phyloP scores from a whole-genome alignment of 164 flowering plant species.

The Macadamia tetraphylla region DNA sequence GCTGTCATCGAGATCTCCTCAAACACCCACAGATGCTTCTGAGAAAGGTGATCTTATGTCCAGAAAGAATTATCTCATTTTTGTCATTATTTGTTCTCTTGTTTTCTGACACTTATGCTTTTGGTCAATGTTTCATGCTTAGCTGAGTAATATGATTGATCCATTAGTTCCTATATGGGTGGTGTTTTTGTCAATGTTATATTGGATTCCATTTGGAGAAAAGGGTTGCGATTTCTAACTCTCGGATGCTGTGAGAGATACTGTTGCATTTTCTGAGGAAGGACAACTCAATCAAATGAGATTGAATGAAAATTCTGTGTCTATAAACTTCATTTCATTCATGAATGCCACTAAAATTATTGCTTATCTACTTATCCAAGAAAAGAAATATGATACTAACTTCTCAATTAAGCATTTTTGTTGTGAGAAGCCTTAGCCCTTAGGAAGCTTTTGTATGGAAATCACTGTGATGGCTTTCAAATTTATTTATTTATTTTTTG shows the following conservation, averaged over 20 bases:
- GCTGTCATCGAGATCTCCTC: conserved; percentile 63
- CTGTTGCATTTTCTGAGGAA: too few relatives aligned
- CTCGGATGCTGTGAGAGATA: neutral
- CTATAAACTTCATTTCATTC: neutral
- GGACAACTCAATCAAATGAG: neutral
- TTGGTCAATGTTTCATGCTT: too few relatives aligned
- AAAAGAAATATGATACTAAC: too few relatives aligned
- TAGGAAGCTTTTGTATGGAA: too few relatives aligned
- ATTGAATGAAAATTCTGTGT: neutral
- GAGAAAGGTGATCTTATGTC: conserved; percentile 72
- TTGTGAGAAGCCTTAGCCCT: too few relatives aligned
- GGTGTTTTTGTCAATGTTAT: neutral
- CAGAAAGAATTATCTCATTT: conserved; percentile 17
- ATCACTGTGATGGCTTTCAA: too few relatives aligned
- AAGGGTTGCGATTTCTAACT: neutral
- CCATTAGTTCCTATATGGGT: neutral
- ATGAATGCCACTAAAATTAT: too few relatives aligned
- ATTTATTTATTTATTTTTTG: too few relatives aligned
- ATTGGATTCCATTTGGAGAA: neutral
- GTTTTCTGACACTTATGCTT: neutral
- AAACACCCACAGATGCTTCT: conserved; percentile 46
- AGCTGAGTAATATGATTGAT: neutral
- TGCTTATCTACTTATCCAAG: too few relatives aligned
- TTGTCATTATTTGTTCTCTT: conserved; percentile 4
- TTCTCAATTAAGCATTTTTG: too few relatives aligned